Base-by-base conservation (phyloP, 169 alveolate genomes). In the Cytauxzoon felis region DNA sequence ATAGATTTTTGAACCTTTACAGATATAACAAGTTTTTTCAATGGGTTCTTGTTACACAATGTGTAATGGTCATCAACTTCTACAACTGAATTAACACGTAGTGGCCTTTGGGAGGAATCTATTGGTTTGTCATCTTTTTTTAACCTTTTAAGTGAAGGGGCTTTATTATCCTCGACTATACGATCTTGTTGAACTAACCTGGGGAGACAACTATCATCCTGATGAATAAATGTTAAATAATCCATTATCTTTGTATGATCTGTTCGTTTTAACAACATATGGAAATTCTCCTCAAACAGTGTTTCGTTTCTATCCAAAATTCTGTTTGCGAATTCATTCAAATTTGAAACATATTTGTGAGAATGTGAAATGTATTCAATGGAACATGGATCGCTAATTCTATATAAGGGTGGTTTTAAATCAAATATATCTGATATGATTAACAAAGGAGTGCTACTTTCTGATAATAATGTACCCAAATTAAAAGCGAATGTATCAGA, bases 1-100 rank as follows among this genome's bases (percentile, higher is more conserved):
- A 62, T 50, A n/a, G 49, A 50, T 16, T 43, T 33, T 0, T 33
- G 43, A 18, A 63, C 32, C 47, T 60, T 48, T 21, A 64, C 59
- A 8, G 58, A 73, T 0, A 73, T 29, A 9, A 52, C 71, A 38
- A 73, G 60, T 48, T 45, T 73, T 53, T 73, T 73, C 68, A 73
- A 29, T 3, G 79, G 79, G 48, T 73, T 63, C 43, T 73, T 73
- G 18, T 67, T 64, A 59, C 56, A 54, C 3, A 66, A 13, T 16
- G 65, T 66, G 45, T 33, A 66, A 23, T 47, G 43, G 26, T 66
- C 78, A 5, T 66, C 78, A 2, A 58, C 13, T 13, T 38, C 45
- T 13, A 38, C 13, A 38, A 38, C 45, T 38, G 45, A 38, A 38
- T 38, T 38, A 38, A n/a, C 19, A 13, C 13, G 13, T n/a, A 38